These are phyloP conservation scores for Trichoderma orchidacearum DNA, from an alignment of 495 filamentous ascomycete genomes.

Conservation along the genomic window DNA sequence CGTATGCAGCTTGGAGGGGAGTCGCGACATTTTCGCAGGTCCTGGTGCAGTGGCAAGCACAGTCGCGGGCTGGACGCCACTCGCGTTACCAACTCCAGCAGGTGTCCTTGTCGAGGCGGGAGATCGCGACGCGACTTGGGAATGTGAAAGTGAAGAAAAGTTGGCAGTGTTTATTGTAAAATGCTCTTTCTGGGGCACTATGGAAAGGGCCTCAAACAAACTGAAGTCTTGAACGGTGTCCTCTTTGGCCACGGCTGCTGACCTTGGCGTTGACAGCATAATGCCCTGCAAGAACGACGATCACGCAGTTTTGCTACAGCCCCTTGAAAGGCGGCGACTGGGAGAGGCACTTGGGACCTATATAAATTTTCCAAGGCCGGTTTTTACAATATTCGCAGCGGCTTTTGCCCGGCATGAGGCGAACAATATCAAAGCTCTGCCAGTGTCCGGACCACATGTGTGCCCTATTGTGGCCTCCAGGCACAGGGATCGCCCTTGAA, in stretches of 20 bases:
- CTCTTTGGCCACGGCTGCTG: not conserved
- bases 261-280: not conserved
- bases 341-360: not conserved
- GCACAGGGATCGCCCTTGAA: not conserved
- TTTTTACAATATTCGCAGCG: not conserved
- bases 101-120: not conserved
- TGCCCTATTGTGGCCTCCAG: not conserved
- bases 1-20: constrained; percentile 1
- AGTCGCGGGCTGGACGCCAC: not conserved
- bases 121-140: not conserved
- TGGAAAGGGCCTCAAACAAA: constrained; percentile 1
- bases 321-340: not conserved
- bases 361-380: not conserved
- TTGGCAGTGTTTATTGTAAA: not conserved
- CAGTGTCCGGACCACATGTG: not conserved
- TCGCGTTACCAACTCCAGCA: not conserved
- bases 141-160: not conserved
- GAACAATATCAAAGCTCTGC: not conserved
- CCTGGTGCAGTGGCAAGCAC: not conserved
- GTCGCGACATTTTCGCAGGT: not conserved
- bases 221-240: not conserved
- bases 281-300: not conserved
- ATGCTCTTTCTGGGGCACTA: not conserved
- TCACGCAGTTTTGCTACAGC: not conserved
- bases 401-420: not conserved